Conservation (phyloP, 1,284 basidiomycete species). For the Cutaneotrichosporon cutaneum region DNA sequence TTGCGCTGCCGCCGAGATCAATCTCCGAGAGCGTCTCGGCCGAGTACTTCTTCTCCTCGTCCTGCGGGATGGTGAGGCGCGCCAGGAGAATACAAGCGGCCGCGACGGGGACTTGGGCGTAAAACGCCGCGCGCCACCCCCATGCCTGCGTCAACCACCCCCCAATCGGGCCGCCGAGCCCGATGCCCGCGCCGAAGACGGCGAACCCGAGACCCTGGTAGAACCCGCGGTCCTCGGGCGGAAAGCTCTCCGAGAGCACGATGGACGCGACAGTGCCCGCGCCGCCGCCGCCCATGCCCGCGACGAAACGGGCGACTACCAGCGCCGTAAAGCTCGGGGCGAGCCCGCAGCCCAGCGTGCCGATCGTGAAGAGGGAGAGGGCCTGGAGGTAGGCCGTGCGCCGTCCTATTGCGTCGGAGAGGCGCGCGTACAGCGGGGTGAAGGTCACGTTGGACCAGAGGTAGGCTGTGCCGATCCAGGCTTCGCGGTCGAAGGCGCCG, state of each 20-base stretch:
- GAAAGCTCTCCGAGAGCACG: slow-evolving; percentile 48
- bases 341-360: slow-evolving; percentile 28
- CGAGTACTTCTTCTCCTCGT: neutral
- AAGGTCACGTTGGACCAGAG: slow-evolving; percentile 37
- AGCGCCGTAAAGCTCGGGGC: slow-evolving; percentile 24
- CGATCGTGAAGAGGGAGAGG: slow-evolving; percentile 31
- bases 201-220: slow-evolving; percentile 45
- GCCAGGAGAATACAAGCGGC: slow-evolving; percentile 17
- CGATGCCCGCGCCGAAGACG: slow-evolving; percentile 47
- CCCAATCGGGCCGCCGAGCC: slow-evolving; percentile 51
- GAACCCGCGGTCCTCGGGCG: slow-evolving; percentile 47
- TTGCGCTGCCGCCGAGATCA: slow-evolving; percentile 31
- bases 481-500: slow-evolving; percentile 30
- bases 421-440: slow-evolving; percentile 36
- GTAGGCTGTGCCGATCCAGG: slow-evolving; percentile 41
- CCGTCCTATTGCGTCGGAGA: slow-evolving; percentile 34
- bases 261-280: slow-evolving; percentile 43
- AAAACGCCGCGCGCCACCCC: slow-evolving; percentile 53
- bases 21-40: slow-evolving; percentile 19
- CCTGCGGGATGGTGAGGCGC: slow-evolving; percentile 13
- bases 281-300: slow-evolving; percentile 40
- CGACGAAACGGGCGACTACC: slow-evolving; percentile 31
- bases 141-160: slow-evolving; percentile 49
- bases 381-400: slow-evolving; percentile 30
- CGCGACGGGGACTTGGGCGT: slow-evolving; percentile 28